Percentiles rank a stretch among this genome's conserved stretches.
Evolutionary conservation across 495 filamentous ascomycete species (phyloP).

Genomic region (Diplogelasinospora grovesii): DNA sequence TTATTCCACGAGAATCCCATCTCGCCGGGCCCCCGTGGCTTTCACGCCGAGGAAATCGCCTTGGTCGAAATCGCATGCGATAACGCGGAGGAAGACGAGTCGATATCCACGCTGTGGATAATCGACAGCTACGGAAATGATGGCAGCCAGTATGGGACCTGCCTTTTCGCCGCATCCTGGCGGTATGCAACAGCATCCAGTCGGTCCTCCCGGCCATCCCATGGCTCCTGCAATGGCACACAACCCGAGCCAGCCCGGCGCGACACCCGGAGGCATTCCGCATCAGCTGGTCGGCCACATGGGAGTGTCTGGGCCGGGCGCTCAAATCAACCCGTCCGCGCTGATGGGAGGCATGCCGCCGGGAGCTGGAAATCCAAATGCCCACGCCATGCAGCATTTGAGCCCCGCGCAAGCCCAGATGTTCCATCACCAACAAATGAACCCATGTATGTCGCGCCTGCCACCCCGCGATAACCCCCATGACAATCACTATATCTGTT

Average conservation of each 20-base stretch:
- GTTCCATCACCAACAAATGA: slow-evolving; percentile 51
- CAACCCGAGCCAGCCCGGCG: slow-evolving; percentile 62
- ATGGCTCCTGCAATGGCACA: slow-evolving; percentile 46
- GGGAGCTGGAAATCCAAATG: slow-evolving; percentile 58
- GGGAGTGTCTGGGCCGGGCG: slow-evolving; percentile 74
- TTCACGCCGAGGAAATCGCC: slow-evolving; percentile 4
- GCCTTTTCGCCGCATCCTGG: slow-evolving; percentile 61
- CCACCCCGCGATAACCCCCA: not conserved
- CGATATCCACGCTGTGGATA: slow-evolving; percentile 48
- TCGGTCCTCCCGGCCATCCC: slow-evolving; percentile 69
- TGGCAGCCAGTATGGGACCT: slow-evolving; percentile 62
- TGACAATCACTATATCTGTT: not conserved
- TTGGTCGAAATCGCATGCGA: slow-evolving; percentile 36
- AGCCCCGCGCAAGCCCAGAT: slow-evolving; percentile 61
- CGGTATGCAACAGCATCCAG: slow-evolving; percentile 67
- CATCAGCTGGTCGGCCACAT: slow-evolving; percentile 68
- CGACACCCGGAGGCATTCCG: slow-evolving; percentile 58
- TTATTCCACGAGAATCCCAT: slow-evolving; percentile 1
- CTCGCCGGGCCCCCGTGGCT: slow-evolving; percentile 1
- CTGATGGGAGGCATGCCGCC: slow-evolving; percentile 78
- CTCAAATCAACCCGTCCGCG: slow-evolving; percentile 71
- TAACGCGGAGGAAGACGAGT: slow-evolving; percentile 27
- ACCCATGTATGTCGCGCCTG: slow-evolving; percentile 15
- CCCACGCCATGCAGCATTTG: slow-evolving; percentile 74
- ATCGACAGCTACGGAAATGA: slow-evolving; percentile 46